Percentiles rank a stretch among this genome's conserved stretches.
These are phyloP conservation scores for Buddleja alternifolia DNA, from an alignment of 257 asterid species.

Conservation along the genomic window DNA sequence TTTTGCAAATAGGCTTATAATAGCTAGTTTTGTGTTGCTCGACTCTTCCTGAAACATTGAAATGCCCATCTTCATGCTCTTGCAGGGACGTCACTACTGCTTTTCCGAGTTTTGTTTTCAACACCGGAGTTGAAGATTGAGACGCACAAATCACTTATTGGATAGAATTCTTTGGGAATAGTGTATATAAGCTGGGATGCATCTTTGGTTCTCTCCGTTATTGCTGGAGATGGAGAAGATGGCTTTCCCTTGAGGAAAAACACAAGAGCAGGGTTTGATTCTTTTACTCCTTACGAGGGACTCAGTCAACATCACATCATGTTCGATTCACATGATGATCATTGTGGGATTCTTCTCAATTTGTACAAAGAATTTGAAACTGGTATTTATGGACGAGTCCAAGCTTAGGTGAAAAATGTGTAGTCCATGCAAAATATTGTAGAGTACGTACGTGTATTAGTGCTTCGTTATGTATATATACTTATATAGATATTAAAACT, in stretches of 20 bases:
- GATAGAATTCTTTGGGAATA: slow-evolving; percentile 14
- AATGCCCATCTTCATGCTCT: slow-evolving; percentile 19
- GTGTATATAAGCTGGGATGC: neutral
- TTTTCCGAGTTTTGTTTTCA: slow-evolving; percentile 75
- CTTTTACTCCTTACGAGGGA: neutral
- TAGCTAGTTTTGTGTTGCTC: neutral
- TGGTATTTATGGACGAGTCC: neutral
- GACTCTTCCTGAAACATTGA: neutral
- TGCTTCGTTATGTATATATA: too few species aligned
- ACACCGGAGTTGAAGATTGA: slow-evolving; percentile 71
- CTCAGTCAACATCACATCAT: neutral
- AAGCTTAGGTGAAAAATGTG: neutral
- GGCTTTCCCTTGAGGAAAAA: neutral
- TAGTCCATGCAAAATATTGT: too few species aligned
- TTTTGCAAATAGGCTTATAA: too few species aligned
- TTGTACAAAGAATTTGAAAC: neutral
- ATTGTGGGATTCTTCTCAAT: neutral
- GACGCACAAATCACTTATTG: slow-evolving; percentile 10
- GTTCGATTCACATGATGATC: neutral
- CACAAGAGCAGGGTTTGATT: neutral
- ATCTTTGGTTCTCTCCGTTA: slow-evolving; percentile 9
- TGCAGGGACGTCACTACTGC: slow-evolving; percentile 63
- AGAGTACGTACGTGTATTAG: too few species aligned
- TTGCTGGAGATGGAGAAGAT: neutral
- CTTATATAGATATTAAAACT: too few species aligned